Conservation (phyloP, 2,329 filamentous ascomycete genomes). For the Colletotrichum chrysophilum region DNA sequence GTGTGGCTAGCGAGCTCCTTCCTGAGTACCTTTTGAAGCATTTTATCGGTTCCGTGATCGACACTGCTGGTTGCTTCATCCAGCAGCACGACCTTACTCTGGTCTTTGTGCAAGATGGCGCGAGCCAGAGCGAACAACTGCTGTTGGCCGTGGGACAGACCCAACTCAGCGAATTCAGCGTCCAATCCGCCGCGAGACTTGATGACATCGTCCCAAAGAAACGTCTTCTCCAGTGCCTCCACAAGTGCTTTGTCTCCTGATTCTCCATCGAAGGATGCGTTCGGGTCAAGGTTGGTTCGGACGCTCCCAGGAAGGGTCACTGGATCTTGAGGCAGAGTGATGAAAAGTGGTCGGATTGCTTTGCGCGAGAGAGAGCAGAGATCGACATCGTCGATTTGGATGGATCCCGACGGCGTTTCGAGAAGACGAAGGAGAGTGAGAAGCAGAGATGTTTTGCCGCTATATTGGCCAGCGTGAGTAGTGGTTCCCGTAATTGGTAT, state of each 20-base stretch:
- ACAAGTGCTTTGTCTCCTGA: conserved; percentile 25
- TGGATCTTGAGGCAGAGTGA: conserved; percentile 24
- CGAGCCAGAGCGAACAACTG: conserved; percentile 36
- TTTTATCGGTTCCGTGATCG: conserved; percentile 30
- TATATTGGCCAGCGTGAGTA: background rate
- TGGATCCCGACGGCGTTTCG: conserved; percentile 39
- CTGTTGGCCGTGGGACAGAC: conserved; percentile 34
- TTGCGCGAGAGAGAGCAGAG: conserved; percentile 15
- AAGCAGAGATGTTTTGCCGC: conserved; percentile 26
- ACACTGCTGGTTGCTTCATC: conserved; percentile 38
- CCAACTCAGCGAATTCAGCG: background rate
- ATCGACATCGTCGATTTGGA: conserved; percentile 37
- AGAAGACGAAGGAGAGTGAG: conserved; percentile 50
- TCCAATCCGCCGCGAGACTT: conserved; percentile 9
- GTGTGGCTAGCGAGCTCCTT: conserved; percentile 12
- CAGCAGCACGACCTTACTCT: conserved; percentile 32
- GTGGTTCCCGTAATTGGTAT: no score
- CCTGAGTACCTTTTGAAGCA: conserved; percentile 26
- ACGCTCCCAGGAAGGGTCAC: conserved; percentile 18
- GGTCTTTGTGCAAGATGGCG: conserved; percentile 29
- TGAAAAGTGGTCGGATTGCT: conserved; percentile 20
- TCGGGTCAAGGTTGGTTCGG: conserved; percentile 24
- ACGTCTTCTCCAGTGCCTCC: conserved; percentile 9
- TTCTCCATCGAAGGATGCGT: conserved; percentile 8
- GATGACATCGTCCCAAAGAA: conserved; percentile 7